Conservation (phyloP, 2,329 filamentous ascomycete species). For the Cladorrhinum sp. region DNA sequence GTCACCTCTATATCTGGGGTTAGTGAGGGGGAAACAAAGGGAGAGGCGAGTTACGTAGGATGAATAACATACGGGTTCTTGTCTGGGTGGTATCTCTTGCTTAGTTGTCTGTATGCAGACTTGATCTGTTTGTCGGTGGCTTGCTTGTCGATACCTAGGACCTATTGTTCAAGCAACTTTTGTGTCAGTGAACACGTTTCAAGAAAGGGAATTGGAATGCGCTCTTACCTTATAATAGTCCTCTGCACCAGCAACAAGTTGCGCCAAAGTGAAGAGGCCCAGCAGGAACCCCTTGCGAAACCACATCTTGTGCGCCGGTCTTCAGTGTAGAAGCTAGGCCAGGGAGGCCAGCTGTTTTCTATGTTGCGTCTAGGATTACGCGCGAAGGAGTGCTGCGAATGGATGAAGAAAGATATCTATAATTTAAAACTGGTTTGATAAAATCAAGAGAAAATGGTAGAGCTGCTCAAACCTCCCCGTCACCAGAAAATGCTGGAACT, state of each 20-base stretch:
- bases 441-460: background rate
- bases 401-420: too few species aligned
- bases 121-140: constrained; percentile 89
- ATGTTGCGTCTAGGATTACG: too few species aligned
- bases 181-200: background rate
- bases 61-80: constrained; percentile 79
- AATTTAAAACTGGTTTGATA: background rate
- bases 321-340: background rate
- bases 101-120: constrained; percentile 83
- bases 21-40: constrained; percentile 4
- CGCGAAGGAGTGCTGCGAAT: too few species aligned
- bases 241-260: constrained; percentile 57
- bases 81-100: constrained; percentile 95
- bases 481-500: background rate
- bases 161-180: constrained; percentile 45
- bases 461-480: background rate
- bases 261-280: constrained; percentile 52
- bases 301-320: constrained; percentile 45
- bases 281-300: constrained; percentile 47
- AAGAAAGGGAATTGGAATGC: background rate
- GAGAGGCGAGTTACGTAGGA: background rate
- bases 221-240: constrained; percentile 73
- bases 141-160: constrained; percentile 75
- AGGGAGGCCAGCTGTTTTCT: background rate
- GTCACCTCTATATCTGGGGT: constrained; percentile 58